These are phyloP conservation scores for Colletotrichum navitas DNA, from an alignment of 2,329 filamentous ascomycete species.

Conservation along the genomic window DNA sequence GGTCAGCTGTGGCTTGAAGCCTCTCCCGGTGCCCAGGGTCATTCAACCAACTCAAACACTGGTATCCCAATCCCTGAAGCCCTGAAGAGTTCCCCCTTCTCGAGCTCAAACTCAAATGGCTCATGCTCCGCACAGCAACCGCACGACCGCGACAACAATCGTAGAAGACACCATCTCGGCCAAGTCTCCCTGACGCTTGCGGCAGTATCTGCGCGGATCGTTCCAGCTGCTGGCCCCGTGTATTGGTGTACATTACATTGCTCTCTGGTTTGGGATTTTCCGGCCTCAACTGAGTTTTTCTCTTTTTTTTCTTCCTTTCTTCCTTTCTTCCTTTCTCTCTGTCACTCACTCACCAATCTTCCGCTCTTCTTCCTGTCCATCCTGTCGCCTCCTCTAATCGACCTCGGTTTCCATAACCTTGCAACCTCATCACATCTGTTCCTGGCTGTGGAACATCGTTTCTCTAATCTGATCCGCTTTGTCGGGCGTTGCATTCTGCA, in stretches of 20 bases:
- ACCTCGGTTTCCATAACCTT: background rate
- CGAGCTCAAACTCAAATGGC: background rate
- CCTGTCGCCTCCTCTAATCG: background rate
- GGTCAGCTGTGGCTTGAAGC: constrained; percentile 14
- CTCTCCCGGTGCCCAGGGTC: background rate
- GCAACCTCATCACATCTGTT: background rate
- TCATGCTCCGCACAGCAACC: background rate
- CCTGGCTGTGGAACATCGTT: background rate
- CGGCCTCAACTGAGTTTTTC: constrained; percentile 18
- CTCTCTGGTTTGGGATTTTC: constrained; percentile 15
- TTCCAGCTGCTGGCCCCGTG: background rate
- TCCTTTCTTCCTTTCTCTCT: background rate
- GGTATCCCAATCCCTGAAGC: background rate
- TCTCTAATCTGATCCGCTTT: constrained; percentile 3
- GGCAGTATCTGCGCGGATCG: constrained; percentile 17
- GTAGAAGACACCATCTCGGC: background rate
- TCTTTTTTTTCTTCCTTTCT: constrained; percentile 1
- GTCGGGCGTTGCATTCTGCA: background rate
- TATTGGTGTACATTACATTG: background rate
- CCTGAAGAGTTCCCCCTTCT: background rate
- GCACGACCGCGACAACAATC: background rate
- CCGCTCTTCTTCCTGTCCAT: background rate
- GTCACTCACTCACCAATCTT: background rate
- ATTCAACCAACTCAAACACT: background rate
- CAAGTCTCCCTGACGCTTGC: constrained; percentile 20